A percentile compares a stretch with the other conserved stretches of the same genome.
These are phyloP conservation scores for Beauveria medogensis DNA, from an alignment of 2,329 filamentous ascomycete species.

Conservation along the genomic window DNA sequence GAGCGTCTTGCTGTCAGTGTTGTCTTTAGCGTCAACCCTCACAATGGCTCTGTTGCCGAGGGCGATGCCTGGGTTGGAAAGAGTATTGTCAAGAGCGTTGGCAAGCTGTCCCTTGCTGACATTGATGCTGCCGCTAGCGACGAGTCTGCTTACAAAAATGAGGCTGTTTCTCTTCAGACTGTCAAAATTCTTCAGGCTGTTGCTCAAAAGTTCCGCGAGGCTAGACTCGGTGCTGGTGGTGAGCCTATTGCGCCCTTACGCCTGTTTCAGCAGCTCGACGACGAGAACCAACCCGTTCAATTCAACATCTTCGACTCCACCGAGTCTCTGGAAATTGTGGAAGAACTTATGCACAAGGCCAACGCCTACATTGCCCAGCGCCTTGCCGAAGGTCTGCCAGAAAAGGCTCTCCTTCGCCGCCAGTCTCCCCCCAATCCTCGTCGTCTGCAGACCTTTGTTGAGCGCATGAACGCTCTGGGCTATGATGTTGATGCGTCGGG, in stretches of 20 bases:
- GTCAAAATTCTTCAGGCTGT: conserved; percentile 75
- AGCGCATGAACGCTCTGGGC: conserved; percentile 86
- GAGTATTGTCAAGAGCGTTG: conserved; percentile 83
- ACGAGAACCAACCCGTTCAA: conserved; percentile 95
- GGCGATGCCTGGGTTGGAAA: conserved; percentile 92
- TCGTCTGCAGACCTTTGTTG: conserved; percentile 81
- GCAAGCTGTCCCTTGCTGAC: conserved; percentile 75
- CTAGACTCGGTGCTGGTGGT: conserved; percentile 71
- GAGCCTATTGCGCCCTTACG: conserved; percentile 78
- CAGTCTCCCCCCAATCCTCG: conserved; percentile 80
- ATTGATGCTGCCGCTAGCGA: conserved; percentile 75
- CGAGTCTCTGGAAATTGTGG: conserved; percentile 81
- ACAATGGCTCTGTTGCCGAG: conserved; percentile 70
- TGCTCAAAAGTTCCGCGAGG: conserved; percentile 83
- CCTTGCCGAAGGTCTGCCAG: conserved; percentile 68
- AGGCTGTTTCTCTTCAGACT: conserved; percentile 62
- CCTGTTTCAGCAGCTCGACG: conserved; percentile 86
- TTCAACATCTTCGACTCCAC: conserved; percentile 93
- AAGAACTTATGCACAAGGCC: conserved; percentile 90
- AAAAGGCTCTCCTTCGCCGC: conserved; percentile 86
- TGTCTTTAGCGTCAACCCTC: conserved; percentile 80
- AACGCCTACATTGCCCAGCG: conserved; percentile 86
- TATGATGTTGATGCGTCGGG: conserved; percentile 84
- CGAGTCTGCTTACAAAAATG: conserved; percentile 51
- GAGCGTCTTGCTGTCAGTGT: conserved; percentile 88